Percentiles rank a stretch among this genome's conserved stretches.
Evolutionary conservation across 139 green algal genomes (phyloP).

Genomic region (Picochlorum costavermella): DNA sequence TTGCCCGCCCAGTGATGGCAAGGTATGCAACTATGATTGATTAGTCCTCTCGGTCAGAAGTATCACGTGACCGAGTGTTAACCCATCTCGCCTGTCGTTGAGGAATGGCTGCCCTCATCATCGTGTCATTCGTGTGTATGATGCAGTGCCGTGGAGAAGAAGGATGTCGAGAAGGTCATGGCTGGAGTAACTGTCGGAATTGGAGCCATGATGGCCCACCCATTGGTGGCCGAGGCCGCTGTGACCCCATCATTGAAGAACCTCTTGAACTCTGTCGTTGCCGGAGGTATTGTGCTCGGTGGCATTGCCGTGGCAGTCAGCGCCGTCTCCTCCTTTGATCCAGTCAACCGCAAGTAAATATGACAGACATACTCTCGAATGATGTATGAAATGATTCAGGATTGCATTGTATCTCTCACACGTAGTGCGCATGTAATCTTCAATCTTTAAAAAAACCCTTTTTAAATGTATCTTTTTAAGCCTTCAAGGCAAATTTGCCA

Average conservation of each 20-base stretch:
- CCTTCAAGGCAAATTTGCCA: too few relatives aligned
- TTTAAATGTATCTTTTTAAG: too few relatives aligned
- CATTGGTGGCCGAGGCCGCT: constrained; percentile 63
- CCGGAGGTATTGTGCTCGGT: constrained; percentile 72
- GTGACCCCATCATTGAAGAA: constrained; percentile 89
- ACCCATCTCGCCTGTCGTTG: too few relatives aligned
- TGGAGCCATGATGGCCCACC: constrained; percentile 46
- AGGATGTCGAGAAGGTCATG: constrained; percentile 39
- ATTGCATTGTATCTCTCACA: too few relatives aligned
- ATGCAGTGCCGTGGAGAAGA: constrained; percentile 45
- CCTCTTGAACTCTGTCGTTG: constrained; percentile 80
- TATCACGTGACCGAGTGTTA: neutral
- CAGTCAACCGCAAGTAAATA: constrained; percentile 36
- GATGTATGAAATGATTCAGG: neutral
- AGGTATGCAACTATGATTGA: constrained; percentile 11
- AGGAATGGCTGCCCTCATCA: too few relatives aligned
- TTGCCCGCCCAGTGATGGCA: constrained; percentile 3
- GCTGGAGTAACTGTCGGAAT: constrained; percentile 48
- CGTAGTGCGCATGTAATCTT: too few relatives aligned
- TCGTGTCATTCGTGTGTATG: neutral
- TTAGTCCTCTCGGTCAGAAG: too few relatives aligned
- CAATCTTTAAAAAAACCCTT: too few relatives aligned
- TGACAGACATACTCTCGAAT: neutral
- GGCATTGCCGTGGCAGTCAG: constrained; percentile 74
- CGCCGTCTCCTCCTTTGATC: constrained; percentile 78